These are phyloP conservation scores for Clitoria ternatea DNA, from an alignment of 306 rosid species.

Conservation along the genomic window DNA sequence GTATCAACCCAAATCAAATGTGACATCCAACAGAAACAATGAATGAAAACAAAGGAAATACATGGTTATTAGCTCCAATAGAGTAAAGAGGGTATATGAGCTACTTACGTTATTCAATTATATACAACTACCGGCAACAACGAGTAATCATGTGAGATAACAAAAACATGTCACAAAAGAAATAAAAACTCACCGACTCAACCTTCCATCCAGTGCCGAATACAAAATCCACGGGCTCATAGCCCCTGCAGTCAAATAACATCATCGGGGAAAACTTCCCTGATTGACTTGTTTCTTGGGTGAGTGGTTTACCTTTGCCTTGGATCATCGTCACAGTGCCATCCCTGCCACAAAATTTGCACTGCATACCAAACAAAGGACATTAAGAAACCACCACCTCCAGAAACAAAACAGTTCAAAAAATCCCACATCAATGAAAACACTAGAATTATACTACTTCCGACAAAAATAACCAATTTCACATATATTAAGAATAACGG, in stretches of 20 bases:
- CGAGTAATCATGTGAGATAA: not conserved
- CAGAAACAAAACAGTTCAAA: not conserved
- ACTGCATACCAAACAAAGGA: conserved; percentile 40
- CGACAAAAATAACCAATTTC: too few species aligned
- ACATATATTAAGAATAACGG: too few species aligned
- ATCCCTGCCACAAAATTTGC: conserved; percentile 90
- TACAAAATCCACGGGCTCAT: conserved; percentile 60
- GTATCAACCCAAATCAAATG: conserved; percentile 2
- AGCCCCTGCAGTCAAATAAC: conserved; percentile 86
- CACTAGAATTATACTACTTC: too few species aligned
- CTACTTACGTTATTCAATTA: conserved; percentile 5
- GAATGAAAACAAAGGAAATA: not conserved
- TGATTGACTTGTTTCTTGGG: conserved; percentile 50
- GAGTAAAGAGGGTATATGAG: not conserved
- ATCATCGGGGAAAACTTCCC: conserved; percentile 65
- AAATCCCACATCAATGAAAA: not conserved
- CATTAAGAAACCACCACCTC: conserved; percentile 22
- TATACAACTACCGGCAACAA: not conserved
- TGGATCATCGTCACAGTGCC: conserved; percentile 80
- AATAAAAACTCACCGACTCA: conserved; percentile 72
- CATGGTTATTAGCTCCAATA: not conserved
- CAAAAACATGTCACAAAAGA: not conserved
- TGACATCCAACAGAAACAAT: too few species aligned
- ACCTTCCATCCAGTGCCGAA: conserved; percentile 69
- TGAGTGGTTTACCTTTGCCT: conserved; percentile 59